These are phyloP conservation scores for Ogataea neopini DNA, from an alignment of 805 yeast species.

Conservation along the genomic window DNA sequence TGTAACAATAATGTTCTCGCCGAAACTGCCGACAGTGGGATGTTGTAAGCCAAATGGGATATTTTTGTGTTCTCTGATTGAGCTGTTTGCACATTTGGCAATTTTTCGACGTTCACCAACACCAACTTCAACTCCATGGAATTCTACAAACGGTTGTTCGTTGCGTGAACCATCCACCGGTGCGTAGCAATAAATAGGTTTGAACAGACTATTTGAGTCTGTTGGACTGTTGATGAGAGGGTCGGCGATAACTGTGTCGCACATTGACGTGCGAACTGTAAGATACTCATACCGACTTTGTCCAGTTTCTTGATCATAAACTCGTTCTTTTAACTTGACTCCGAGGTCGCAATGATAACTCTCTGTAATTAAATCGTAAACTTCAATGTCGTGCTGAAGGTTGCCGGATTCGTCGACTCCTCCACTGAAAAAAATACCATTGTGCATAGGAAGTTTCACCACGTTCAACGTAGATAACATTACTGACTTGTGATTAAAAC, in stretches of 20 bases:
- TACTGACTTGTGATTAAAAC: constrained; percentile 57
- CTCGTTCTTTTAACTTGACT: constrained; percentile 13
- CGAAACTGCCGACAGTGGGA: constrained; percentile 66
- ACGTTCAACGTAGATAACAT: constrained; percentile 38
- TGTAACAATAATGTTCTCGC: constrained; percentile 60
- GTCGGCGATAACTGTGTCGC: constrained; percentile 13
- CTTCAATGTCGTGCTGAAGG: constrained; percentile 36
- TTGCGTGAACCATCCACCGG: constrained; percentile 8
- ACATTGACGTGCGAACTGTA: constrained; percentile 7
- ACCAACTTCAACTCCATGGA: constrained; percentile 7
- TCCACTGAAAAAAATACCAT: constrained; percentile 55
- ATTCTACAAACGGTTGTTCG: constrained; percentile 29
- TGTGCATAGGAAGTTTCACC: constrained; percentile 41
- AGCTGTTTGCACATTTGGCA: neutral
- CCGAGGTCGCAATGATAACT: constrained; percentile 19
- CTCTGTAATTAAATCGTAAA: constrained; percentile 48
- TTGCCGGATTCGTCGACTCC: constrained; percentile 45
- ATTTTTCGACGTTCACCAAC: constrained; percentile 16
- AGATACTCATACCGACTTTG: constrained; percentile 22
- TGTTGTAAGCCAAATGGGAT: constrained; percentile 50
- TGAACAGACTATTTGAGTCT: constrained; percentile 1
- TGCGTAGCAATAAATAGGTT: constrained; percentile 12
- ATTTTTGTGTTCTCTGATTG: constrained; percentile 17
- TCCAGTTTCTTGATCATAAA: constrained; percentile 2
- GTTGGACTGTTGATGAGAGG: neutral